Base-by-base conservation (phyloP, 2,329 filamentous ascomycete species). In the Epichloe scottii region DNA sequence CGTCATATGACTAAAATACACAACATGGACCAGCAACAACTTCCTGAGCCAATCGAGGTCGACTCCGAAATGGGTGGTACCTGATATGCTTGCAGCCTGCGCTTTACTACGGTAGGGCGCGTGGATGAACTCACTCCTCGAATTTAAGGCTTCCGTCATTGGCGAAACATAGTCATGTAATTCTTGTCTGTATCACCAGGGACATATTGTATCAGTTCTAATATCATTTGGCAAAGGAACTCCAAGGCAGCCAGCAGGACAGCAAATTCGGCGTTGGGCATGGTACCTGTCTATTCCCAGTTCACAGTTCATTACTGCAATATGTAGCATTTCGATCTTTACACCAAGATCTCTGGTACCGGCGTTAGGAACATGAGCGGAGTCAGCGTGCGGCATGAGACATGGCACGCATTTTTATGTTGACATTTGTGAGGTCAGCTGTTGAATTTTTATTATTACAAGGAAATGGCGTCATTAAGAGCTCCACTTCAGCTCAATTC, bases 1-100 rank as follows among this genome's bases (percentile, higher is more conserved):
- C 67, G 78, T 51, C 78, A 82, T 59, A 81, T 82, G 77, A 67
- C 71, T 37, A 81, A 80, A 61, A 81, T 79, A 56, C 78, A 82
- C 57, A 63, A 71, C 37, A 62, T 72, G 53, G 70, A 73, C 48
- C 62, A 66, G 45, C 57, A 58, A 45, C 52, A 60, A 21, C 63
- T 70, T 5, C 71, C 73, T 1, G 68, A 71, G 15, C 70, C 71
- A 17, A 65, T 72, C 14, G 66, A 71, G 48, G 63, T 64, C 15
- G 71, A 73, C 52, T 63, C 66, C 23, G 59, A 64, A 2, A 66
- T 69, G 61, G 53, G 49, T 8, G 60, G 56, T 6, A 40, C 54
- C 33, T 54, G 51, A 55, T 34, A 19, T 30, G 10, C 12, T 12
- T 4, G 4, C 17, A 30, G 30, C 30, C 8, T 30, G 30, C 30